Percentiles rank a stretch among this genome's conserved stretches.
Evolutionary conservation across 2,329 filamentous ascomycete genomes (phyloP).

Genomic region (Aspergillus awamori): DNA sequence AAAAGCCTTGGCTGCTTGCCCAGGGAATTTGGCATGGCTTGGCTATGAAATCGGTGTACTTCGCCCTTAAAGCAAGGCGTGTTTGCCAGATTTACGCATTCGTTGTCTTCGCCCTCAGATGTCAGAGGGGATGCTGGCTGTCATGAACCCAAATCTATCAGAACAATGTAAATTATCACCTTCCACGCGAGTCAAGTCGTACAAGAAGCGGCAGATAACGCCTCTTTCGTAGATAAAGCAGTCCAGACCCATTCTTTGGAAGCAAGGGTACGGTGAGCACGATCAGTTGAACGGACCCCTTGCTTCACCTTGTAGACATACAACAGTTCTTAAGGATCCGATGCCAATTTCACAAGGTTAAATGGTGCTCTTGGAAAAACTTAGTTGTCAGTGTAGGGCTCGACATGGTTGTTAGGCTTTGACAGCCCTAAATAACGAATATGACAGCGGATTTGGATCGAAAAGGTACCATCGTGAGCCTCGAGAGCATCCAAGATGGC

Average conservation of each 20-base stretch:
- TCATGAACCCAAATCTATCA: not conserved
- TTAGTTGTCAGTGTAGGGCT: too few relatives aligned
- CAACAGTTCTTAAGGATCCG: not conserved
- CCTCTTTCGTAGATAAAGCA: not conserved
- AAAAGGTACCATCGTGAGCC: not conserved
- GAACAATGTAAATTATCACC: not conserved
- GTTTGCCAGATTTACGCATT: not conserved
- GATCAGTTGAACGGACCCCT: slow-evolving; percentile 1
- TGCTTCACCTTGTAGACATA: not conserved
- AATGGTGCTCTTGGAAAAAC: too few relatives aligned
- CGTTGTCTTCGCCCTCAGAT: not conserved
- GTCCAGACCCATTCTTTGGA: not conserved
- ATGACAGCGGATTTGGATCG: not conserved
- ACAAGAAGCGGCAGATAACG: not conserved
- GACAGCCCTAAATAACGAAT: too few relatives aligned
- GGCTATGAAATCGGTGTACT: not conserved
- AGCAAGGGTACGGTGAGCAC: not conserved
- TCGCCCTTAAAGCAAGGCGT: not conserved
- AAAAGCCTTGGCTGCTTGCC: not conserved
- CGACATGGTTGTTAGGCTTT: not conserved
- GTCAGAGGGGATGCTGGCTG: not conserved
- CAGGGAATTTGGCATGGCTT: not conserved
- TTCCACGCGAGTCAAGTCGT: not conserved
- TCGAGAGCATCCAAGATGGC: not conserved
- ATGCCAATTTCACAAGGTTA: not conserved